A percentile compares a stretch with the other conserved stretches of the same genome.
phyloP scores from a whole-genome alignment of 768 basidiomycete genomes.

The Panaeolus cyanescens region DNA sequence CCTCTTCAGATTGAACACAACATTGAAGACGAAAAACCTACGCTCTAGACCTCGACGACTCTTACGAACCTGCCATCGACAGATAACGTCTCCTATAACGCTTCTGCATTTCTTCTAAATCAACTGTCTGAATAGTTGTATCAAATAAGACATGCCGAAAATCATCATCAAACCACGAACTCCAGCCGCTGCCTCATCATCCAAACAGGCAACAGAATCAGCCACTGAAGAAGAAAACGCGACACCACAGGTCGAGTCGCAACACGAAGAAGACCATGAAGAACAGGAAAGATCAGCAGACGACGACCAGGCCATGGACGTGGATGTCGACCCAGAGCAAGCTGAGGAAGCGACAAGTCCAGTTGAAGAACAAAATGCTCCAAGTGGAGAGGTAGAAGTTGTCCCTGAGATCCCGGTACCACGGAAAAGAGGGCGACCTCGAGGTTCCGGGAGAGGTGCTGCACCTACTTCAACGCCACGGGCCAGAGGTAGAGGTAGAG shows the following conservation, averaged over 20 bases:
- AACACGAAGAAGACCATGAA: constrained; percentile 33
- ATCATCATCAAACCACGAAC: constrained; percentile 51
- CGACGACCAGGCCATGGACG: constrained; percentile 34
- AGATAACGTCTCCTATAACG: not conserved
- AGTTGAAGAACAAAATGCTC: constrained; percentile 36
- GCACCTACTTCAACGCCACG: constrained; percentile 19
- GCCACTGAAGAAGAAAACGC: constrained; percentile 32
- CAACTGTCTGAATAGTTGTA: not conserved
- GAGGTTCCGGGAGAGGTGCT: constrained; percentile 31
- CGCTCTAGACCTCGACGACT: not conserved
- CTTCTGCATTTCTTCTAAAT: not conserved
- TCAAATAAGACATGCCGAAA: constrained; percentile 37
- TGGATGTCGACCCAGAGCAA: constrained; percentile 33
- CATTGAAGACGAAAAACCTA: not conserved
- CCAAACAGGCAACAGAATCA: constrained; percentile 21
- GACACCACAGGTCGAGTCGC: constrained; percentile 32
- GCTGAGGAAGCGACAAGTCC: constrained; percentile 37
- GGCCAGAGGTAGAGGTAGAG: constrained; percentile 35
- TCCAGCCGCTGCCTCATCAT: constrained; percentile 22
- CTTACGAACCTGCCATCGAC: not conserved
- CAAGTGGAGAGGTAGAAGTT: constrained; percentile 22
- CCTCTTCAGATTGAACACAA: not conserved
- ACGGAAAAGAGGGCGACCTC: constrained; percentile 42
- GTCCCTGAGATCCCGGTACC: constrained; percentile 27
- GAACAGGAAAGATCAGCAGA: constrained; percentile 24